Evolutionary conservation across 2,329 filamentous ascomycete genomes (phyloP).

Genomic region (Xylaria arbuscula): DNA sequence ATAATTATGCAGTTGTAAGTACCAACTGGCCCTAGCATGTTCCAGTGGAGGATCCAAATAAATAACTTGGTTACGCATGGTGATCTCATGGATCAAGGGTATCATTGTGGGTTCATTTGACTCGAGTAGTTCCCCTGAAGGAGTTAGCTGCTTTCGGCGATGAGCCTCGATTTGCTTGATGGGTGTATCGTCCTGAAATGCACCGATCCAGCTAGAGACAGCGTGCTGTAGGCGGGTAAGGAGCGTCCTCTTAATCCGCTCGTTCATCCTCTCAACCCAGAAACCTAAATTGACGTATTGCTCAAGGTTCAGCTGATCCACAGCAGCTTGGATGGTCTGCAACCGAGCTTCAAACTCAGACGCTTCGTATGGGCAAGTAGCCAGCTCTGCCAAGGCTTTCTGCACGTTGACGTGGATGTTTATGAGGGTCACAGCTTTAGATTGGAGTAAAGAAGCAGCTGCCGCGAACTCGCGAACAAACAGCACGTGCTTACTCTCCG

Average conservation of each 20-base stretch:
- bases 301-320: slow-evolving; percentile 96
- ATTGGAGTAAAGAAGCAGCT: slow-evolving; percentile 87
- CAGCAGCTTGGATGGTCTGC: slow-evolving; percentile 87
- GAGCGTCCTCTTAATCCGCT: slow-evolving; percentile 82
- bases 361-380: slow-evolving; percentile 83
- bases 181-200: slow-evolving; percentile 74
- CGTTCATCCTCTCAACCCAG: slow-evolving; percentile 91
- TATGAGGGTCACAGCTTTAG: slow-evolving; percentile 82
- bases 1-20: slow-evolving; percentile 92
- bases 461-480: slow-evolving; percentile 95
- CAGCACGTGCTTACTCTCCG: slow-evolving; percentile 93
- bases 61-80: slow-evolving; percentile 98
- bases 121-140: slow-evolving; percentile 57
- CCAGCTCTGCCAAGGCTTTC: slow-evolving; percentile 83
- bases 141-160: slow-evolving; percentile 62
- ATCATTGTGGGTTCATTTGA: slow-evolving; percentile 73
- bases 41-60: slow-evolving; percentile 94
- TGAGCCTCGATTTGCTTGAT: slow-evolving; percentile 60
- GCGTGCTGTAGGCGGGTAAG: slow-evolving; percentile 85
- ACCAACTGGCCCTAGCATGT: slow-evolving; percentile 92
- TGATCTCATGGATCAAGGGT: slow-evolving; percentile 87
- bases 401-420: slow-evolving; percentile 84
- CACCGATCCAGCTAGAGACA: slow-evolving; percentile 85
- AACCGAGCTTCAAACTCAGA: slow-evolving; percentile 83
- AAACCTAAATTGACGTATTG: slow-evolving; percentile 92